Base-by-base conservation (phyloP, 352 stramenopile species). In the Phytopythium kandeliae region DNA sequence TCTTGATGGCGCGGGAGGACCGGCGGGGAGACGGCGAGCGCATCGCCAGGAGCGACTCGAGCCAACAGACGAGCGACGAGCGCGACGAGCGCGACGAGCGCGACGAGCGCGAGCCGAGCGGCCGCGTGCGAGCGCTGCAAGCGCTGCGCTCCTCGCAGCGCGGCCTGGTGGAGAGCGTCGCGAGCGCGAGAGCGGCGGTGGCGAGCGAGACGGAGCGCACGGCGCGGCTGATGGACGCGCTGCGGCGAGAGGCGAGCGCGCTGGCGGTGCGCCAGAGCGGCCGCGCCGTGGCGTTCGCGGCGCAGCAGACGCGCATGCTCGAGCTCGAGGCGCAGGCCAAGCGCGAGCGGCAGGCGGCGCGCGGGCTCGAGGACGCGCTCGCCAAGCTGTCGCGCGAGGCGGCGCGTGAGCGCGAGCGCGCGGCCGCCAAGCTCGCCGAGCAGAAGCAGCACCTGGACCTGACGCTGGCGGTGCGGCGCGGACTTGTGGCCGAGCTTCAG, bases 361-460 rank as follows among this genome's bases (percentile, higher is more conserved):
- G 66, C 17, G 69, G 81, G 26, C 55, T 86, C 1, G 67, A 86
- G 35, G 13, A 55, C 1, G 58, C 63, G 30, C 63, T 86, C 2
- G 43, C 52, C 21, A 83, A 62, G 6, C 62, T 62, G 1, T 44
- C 55, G 17, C 45, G 74, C 6, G 65, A 12, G 2, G n/a, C 45
- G 12, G 45, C 40, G 12, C 45, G 45, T 30, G 82, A 40, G 67
- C 58, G 35, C 75, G 73, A 31, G 47, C 69, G 24, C 40, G 35
- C 25, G 22, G n/a, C 11, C 65, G 74, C 21, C 64, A 62, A 24
- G 22, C 48, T 13, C 31, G 58, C 71, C 6, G 70, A 84, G 34
- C 72, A 82, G 43, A 76, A 76, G 33, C 72, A 86, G 53, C 67
- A 78, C 48, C 35, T 86, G n/a, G 72, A 78, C 31, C 72, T 86